phyloP scores from a whole-genome alignment of 495 filamentous ascomycete genomes.

The Penicillium coffeae region DNA sequence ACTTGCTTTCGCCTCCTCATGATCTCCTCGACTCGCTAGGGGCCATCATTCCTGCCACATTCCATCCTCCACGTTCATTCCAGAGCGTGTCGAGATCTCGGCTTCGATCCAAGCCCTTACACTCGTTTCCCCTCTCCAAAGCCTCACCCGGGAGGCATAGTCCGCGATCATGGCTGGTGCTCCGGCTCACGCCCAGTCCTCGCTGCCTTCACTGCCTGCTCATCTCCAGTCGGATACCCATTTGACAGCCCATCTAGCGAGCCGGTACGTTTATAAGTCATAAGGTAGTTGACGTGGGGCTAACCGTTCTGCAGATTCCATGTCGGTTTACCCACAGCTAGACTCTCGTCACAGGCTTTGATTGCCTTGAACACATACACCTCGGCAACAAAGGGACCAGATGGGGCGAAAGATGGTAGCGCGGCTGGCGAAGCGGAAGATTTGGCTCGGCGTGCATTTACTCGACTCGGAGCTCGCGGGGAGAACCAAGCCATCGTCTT shows the following conservation, averaged over 20 bases:
- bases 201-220: slow-evolving; percentile 78
- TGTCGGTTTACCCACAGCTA: slow-evolving; percentile 78
- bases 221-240: slow-evolving; percentile 97
- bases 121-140: slow-evolving; percentile 11
- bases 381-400: slow-evolving; percentile 76
- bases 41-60: slow-evolving; percentile 25
- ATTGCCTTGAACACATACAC: slow-evolving; percentile 92
- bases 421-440: slow-evolving; percentile 86
- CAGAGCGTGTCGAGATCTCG: slow-evolving; percentile 8
- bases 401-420: slow-evolving; percentile 82
- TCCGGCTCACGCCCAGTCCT: slow-evolving; percentile 79
- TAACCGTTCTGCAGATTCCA: slow-evolving; percentile 59
- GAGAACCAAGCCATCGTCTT: slow-evolving; percentile 94
- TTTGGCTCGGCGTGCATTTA: slow-evolving; percentile 77
- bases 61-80: slow-evolving; percentile 26
- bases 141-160: slow-evolving; percentile 15
- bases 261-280: slow-evolving; percentile 51
- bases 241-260: slow-evolving; percentile 90
- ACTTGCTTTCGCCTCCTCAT: background rate
- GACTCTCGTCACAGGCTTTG: slow-evolving; percentile 84
- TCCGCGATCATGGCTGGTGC: slow-evolving; percentile 34
- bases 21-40: slow-evolving; percentile 18
- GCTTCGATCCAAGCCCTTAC: slow-evolving; percentile 11
- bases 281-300: slow-evolving; percentile 14
- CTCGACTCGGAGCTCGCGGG: slow-evolving; percentile 77